These are phyloP conservation scores for Penicillium bovifimosum DNA, from an alignment of 495 filamentous ascomycete genomes.

Conservation along the genomic window DNA sequence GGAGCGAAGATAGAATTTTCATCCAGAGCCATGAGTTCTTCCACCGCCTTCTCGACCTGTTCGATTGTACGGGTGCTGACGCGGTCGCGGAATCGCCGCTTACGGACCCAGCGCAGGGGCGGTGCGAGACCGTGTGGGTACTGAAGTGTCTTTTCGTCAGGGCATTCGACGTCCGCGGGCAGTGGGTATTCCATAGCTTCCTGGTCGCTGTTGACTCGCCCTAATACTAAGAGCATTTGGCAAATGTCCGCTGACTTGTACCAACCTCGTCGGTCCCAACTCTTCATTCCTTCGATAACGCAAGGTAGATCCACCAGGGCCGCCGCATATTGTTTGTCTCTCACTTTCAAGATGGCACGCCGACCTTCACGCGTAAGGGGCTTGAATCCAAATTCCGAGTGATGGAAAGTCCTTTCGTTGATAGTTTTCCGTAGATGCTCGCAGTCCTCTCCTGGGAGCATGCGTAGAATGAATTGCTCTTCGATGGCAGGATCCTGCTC, in stretches of 20 bases:
- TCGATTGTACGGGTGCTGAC: conserved; percentile 81
- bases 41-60: conserved; percentile 77
- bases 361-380: conserved; percentile 72
- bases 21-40: conserved; percentile 69
- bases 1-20: conserved; percentile 48
- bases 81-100: conserved; percentile 73
- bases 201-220: conserved; percentile 60
- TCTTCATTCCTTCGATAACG: conserved; percentile 93
- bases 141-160: conserved; percentile 57
- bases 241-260: conserved; percentile 92
- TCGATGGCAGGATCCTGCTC: conserved; percentile 84
- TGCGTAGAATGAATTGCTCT: conserved; percentile 81
- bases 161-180: conserved; percentile 57
- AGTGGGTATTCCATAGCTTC: conserved; percentile 63
- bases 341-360: conserved; percentile 64
- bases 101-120: conserved; percentile 80
- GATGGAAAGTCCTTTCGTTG: conserved; percentile 66
- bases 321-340: conserved; percentile 69
- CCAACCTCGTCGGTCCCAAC: conserved; percentile 85
- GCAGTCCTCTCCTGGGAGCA: conserved; percentile 77
- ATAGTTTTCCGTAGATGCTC: conserved; percentile 72
- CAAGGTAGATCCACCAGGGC: conserved; percentile 82
- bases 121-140: conserved; percentile 92
- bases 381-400: conserved; percentile 62
- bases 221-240: conserved; percentile 87